Evolutionary conservation across 179 eudicot genomes (phyloP), one percentile per base, ranked within the genome.

Genomic region (Amaranthus tricolor): DNA sequence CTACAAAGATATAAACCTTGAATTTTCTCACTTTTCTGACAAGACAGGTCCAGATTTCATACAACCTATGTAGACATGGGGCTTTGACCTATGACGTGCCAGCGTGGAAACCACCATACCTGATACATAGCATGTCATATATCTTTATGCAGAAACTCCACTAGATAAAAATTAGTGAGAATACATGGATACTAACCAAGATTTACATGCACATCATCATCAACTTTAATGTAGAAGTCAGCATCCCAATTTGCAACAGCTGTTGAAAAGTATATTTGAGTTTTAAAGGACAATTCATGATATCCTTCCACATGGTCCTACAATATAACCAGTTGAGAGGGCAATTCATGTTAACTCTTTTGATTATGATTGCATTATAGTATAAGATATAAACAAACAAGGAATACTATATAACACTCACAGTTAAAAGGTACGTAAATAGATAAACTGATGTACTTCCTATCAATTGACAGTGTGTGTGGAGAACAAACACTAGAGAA

Each of bases 231-330:
- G 54, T 72, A 81, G 68, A 81, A 81, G 60, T 77, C 81, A 48
- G 84, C 84, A 51, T 81, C 84, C 84, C 84, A 81, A 53, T 72
- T 73, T 6, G 81, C 79, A 48, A 70, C 76, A 51, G 75, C 84
- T 17, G 81, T 77, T 54, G 81, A 62, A 51, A 81, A 81, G 64
- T 77, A 81, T 16, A 68, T 58, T 51, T 74, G 70, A 11, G 84
- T 81, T 74, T 81, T 81, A 12, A 69, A 52, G 40, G 81, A 81
- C 68, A 81, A 65, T 72, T 73, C 77, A 58, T 73, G 84, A 66
- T 81, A 76, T 31, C 80, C 71, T 50, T 67, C 71, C 10, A 20
- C 56, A 67, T 50, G 71, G 43, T 67, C 71, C 71, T 67, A 57
- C 56, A 67, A 67, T 49, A 67, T 20, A 20, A 31, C 40, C 3